phyloP scores from a whole-genome alignment of 2,329 filamentous ascomycete genomes.

The Colletotrichum nymphaeae region DNA sequence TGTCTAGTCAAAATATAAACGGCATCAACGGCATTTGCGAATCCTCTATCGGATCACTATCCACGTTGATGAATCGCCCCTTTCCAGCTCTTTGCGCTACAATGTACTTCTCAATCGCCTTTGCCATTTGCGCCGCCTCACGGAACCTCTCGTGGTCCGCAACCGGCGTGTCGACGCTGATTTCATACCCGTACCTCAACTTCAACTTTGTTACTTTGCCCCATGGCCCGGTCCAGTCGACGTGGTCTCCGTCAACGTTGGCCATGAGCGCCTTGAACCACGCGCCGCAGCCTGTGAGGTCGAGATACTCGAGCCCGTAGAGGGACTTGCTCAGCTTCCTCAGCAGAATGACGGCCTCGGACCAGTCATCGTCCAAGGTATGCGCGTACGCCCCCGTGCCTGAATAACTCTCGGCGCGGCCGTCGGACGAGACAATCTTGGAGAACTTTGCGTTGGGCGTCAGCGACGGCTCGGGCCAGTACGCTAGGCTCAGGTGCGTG shows the following conservation, averaged over 20 bases:
- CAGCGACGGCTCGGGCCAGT: slow-evolving; percentile 71
- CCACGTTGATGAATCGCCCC: slow-evolving; percentile 61
- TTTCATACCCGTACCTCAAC: slow-evolving; percentile 57
- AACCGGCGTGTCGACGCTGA: slow-evolving; percentile 46
- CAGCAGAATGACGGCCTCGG: slow-evolving; percentile 67
- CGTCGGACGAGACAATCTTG: slow-evolving; percentile 57
- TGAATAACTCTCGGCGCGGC: slow-evolving; percentile 59
- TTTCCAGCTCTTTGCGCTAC: slow-evolving; percentile 57
- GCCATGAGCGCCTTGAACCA: slow-evolving; percentile 64
- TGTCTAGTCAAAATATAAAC: too few species aligned
- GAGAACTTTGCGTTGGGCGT: slow-evolving; percentile 64
- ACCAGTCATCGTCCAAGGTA: slow-evolving; percentile 68
- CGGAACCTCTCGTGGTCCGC: slow-evolving; percentile 47
- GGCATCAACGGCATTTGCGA: neutral
- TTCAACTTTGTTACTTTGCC: slow-evolving; percentile 61
- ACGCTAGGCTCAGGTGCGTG: slow-evolving; percentile 71
- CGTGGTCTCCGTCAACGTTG: slow-evolving; percentile 55
- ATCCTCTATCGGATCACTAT: slow-evolving; percentile 47
- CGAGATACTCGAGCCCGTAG: slow-evolving; percentile 70
- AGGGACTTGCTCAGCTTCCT: slow-evolving; percentile 64
- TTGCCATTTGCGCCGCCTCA: slow-evolving; percentile 52
- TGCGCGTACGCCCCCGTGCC: slow-evolving; percentile 70
- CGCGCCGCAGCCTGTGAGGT: slow-evolving; percentile 68
- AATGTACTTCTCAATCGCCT: slow-evolving; percentile 60
- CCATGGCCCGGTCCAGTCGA: slow-evolving; percentile 67